Base-by-base conservation (phyloP, 768 basidiomycete species). In the Fomitopsis serialis region DNA sequence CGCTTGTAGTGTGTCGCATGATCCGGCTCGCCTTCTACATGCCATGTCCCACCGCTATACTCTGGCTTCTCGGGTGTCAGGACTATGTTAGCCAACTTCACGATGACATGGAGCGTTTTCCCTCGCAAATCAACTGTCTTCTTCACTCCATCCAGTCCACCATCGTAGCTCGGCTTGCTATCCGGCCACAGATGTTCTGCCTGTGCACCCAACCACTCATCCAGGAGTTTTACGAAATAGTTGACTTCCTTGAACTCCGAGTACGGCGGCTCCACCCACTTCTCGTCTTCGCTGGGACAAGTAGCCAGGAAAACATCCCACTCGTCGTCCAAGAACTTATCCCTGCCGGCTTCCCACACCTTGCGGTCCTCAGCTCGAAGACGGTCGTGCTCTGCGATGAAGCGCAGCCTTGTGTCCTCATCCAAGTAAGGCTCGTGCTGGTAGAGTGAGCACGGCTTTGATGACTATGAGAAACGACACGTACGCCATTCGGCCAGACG, bases 71-170 rank as follows among this genome's bases (percentile, higher is more conserved):
- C 65, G 3, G 63, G 60, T 1, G 71, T 70, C 22, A 67, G 40
- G 6, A 60, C 48, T 24, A 70, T 71, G 40, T 65, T 71, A 1
- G 74, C 62, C 9, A 76, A 60, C 62, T 76, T 78, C 25, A 78
- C 72, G 34, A 66, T 68, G 44, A 77, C 71, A 32, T 70, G 69
- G 1, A 71, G 42, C 11, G 48, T 60, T 21, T 56, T 49, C 15
- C 58, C 65, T 15, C 48, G 48, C n/a, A 64, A 48, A 25, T 24
- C 42, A 35, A 60, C 40, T 11, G 50, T 25, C 21, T 40, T 52
- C 45, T 17, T 29, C 32, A 6, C 36, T 34, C 13, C 17, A 5
- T 17, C 24, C 22, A 9, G 46, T 32, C 13, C 46, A 42, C 4
- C 29, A 5, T 37, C 37, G 25, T 40, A 42, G 1, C 40, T 12